Conservation (phyloP, 2,329 filamentous ascomycete genomes). For the Corniculantispora saksenae region DNA sequence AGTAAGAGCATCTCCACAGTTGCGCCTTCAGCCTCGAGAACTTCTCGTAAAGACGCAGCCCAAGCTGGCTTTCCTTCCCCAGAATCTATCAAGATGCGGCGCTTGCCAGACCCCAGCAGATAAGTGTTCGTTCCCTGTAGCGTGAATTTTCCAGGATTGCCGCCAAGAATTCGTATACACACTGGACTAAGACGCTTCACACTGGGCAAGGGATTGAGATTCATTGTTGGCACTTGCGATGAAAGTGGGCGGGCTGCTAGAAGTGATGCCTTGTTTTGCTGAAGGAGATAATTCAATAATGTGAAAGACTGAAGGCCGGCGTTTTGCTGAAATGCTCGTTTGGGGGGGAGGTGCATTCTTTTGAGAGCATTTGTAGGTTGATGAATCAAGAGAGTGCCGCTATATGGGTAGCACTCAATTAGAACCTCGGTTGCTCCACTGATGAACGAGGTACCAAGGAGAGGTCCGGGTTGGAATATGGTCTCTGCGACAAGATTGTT, state of each 20-base stretch:
- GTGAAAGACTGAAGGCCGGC: background rate
- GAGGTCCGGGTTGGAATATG: no score
- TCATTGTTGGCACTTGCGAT: constrained; percentile 1
- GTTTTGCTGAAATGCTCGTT: background rate
- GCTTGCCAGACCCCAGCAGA: constrained; percentile 73
- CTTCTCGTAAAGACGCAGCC: constrained; percentile 64
- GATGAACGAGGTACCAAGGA: background rate
- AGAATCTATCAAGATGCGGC: constrained; percentile 84
- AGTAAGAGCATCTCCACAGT: constrained; percentile 70
- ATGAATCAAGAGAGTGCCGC: background rate
- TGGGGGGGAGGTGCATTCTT: background rate
- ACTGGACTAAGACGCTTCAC: constrained; percentile 76
- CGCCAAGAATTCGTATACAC: constrained; percentile 82
- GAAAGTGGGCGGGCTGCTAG: background rate
- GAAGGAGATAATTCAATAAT: background rate
- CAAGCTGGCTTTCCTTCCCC: constrained; percentile 79
- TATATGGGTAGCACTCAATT: background rate
- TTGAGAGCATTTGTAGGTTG: background rate
- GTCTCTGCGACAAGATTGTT: no score
- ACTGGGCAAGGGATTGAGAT: constrained; percentile 66
- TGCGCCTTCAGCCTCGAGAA: constrained; percentile 68
- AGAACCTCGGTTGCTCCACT: constrained; percentile 7
- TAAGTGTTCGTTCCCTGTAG: constrained; percentile 92
- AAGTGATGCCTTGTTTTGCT: background rate
- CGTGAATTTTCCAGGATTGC: constrained; percentile 83